Evolutionary conservation across 768 basidiomycete genomes (phyloP).

Genomic region (Sutorius australiensis): DNA sequence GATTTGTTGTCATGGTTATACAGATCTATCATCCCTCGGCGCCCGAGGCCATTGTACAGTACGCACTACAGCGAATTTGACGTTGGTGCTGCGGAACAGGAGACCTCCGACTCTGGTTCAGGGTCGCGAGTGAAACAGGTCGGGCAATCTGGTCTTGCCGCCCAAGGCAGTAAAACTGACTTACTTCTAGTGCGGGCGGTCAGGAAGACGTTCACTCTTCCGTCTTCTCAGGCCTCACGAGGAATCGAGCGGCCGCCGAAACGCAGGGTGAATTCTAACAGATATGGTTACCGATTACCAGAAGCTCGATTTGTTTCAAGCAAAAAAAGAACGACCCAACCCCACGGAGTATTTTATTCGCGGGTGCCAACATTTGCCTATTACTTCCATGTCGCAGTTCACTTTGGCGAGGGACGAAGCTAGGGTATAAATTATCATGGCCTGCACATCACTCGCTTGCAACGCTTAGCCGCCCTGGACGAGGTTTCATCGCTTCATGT

Average conservation of each 20-base stretch:
- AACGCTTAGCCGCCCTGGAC: background rate
- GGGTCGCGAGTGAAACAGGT: background rate
- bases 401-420: background rate
- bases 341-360: too few species aligned
- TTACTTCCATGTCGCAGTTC: background rate
- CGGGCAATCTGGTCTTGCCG: background rate
- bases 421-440: conserved; percentile 5
- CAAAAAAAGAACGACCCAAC: background rate
- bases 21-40: background rate
- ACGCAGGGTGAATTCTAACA: background rate
- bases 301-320: background rate
- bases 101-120: background rate
- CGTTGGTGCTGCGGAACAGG: background rate
- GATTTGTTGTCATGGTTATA: background rate
- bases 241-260: background rate
- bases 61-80: background rate
- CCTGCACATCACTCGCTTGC: background rate
- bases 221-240: background rate
- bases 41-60: background rate
- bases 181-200: background rate
- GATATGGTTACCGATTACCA: background rate
- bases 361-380: too few species aligned
- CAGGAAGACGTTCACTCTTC: background rate
- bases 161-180: background rate
- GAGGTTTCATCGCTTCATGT: background rate